Evolutionary conservation across 2,329 filamentous ascomycete species (phyloP).

Genomic region (Venturia pyrina): DNA sequence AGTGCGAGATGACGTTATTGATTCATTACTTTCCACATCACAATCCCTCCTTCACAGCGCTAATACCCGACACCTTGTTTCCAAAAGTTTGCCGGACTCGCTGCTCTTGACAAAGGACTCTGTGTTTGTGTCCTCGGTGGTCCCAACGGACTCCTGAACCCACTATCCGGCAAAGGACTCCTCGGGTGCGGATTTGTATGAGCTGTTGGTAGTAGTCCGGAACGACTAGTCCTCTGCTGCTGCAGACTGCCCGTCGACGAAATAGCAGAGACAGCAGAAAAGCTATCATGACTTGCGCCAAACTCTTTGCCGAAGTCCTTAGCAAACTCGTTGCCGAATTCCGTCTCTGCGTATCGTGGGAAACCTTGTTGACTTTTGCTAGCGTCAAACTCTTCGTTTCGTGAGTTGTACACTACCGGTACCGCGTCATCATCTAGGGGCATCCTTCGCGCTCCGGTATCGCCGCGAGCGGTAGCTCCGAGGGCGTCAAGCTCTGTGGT

Average conservation of each 20-base stretch:
- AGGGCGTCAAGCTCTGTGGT: slow-evolving; percentile 68
- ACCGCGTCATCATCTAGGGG: neutral
- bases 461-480: slow-evolving; percentile 13
- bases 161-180: neutral
- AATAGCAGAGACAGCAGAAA: neutral
- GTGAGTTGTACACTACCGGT: neutral
- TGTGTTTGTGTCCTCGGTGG: neutral
- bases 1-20: too few species aligned
- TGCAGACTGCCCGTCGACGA: slow-evolving; percentile 2
- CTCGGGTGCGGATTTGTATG: neutral
- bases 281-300: neutral
- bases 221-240: neutral
- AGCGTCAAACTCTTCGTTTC: neutral
- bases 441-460: neutral
- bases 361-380: neutral
- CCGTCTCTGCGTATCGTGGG: neutral
- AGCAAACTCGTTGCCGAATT: neutral
- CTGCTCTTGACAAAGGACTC: neutral
- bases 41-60: too few species aligned
- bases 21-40: too few species aligned
- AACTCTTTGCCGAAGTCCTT: neutral
- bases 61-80: slow-evolving; percentile 5
- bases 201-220: neutral
- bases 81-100: slow-evolving; percentile 1
- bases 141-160: neutral